Conservation (phyloP, 192 early-diverging fungal species). For the Linnemannia hyalina region DNA sequence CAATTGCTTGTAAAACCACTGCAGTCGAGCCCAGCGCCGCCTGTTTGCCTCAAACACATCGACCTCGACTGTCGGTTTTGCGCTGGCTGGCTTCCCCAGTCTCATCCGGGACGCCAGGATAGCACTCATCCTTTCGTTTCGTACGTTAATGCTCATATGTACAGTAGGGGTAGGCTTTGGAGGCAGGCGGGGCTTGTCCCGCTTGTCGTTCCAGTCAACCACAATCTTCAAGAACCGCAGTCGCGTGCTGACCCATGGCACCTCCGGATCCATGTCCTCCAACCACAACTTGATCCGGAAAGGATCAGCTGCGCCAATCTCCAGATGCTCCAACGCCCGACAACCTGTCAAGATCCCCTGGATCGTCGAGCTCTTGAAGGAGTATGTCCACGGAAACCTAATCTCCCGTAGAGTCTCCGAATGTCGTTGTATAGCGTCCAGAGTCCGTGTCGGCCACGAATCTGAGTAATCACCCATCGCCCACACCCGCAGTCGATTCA, state of each 20-base stretch:
- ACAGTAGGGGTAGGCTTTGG: not conserved
- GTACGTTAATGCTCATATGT: not conserved
- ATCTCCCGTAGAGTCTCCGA: not conserved
- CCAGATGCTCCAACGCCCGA: not conserved
- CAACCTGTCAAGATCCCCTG: not conserved
- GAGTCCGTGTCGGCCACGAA: not conserved
- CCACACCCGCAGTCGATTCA: not conserved
- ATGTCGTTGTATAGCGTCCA: not conserved
- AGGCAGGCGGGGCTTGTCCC: not conserved
- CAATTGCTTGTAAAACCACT: not conserved
- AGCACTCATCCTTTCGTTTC: not conserved
- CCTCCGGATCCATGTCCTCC: not conserved
- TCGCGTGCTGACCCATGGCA: not conserved
- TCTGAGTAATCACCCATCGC: not conserved
- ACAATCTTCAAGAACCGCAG: not conserved
- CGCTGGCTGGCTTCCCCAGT: not conserved
- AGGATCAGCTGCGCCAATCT: not conserved
- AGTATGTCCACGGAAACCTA: not conserved
- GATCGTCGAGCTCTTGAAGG: not conserved
- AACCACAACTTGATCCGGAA: not conserved
- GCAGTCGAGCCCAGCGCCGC: not conserved
- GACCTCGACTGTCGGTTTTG: not conserved
- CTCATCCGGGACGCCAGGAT: not conserved
- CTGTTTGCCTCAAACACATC: not conserved
- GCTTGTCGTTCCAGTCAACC: not conserved